Evolutionary conservation across 2,329 filamentous ascomycete species (phyloP).

Genomic region (Juglanconis oblonga): DNA sequence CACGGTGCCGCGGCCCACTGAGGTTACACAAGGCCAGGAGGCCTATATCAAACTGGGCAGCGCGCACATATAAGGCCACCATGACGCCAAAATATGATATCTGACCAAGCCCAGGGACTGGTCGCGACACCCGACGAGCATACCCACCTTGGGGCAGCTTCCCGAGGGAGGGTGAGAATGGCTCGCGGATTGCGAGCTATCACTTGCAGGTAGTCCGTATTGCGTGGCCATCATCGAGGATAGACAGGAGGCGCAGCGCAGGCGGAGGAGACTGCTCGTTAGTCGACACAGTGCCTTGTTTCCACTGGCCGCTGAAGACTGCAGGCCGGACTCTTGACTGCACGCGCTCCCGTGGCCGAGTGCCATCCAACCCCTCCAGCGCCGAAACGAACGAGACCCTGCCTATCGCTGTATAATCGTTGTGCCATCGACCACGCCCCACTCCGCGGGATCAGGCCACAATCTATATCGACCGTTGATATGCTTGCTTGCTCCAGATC

Average conservation of each 20-base stretch:
- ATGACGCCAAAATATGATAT: constrained; percentile 14
- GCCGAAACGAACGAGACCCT: too few relatives aligned
- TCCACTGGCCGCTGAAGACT: background rate
- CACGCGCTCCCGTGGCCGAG: background rate
- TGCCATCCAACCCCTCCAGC: background rate
- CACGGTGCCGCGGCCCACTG: constrained; percentile 1
- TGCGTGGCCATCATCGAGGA: background rate
- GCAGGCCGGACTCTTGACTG: background rate
- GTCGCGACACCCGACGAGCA: constrained; percentile 3
- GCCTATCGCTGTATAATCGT: background rate
- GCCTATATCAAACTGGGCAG: constrained; percentile 4
- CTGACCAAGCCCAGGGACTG: constrained; percentile 8
- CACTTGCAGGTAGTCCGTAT: constrained; percentile 1
- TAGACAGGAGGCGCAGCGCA: background rate
- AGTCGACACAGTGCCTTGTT: background rate
- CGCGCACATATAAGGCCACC: constrained; percentile 10
- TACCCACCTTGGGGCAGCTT: constrained; percentile 4
- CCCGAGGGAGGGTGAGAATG: background rate
- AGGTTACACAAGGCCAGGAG: constrained; percentile 6
- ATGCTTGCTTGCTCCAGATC: background rate
- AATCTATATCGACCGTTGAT: background rate
- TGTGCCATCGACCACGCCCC: background rate
- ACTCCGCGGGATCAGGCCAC: background rate
- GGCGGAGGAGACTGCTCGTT: background rate
- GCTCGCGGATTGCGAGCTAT: constrained; percentile 4